Evolutionary conservation across 1,284 basidiomycete species (phyloP).

Genomic region (Trametes polyzona): DNA sequence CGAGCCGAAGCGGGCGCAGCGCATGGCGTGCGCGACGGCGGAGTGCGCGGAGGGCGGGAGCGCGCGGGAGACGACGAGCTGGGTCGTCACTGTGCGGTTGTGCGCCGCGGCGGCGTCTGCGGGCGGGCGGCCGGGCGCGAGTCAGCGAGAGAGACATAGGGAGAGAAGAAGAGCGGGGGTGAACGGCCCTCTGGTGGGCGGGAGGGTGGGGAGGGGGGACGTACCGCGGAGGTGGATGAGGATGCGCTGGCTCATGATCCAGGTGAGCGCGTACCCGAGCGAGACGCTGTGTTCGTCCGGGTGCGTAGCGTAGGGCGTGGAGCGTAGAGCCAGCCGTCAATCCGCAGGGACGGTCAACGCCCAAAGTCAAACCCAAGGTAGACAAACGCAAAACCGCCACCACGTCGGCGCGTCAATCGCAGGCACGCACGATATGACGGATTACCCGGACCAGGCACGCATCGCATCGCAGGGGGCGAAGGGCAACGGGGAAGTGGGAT

Average conservation of each 20-base stretch:
- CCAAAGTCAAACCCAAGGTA: slow-evolving; percentile 14
- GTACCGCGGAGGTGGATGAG: slow-evolving; percentile 40
- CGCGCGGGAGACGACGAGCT: slow-evolving; percentile 25
- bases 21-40: slow-evolving; percentile 29
- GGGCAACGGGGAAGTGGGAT: too few relatives aligned
- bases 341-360: neutral
- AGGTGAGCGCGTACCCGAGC: slow-evolving; percentile 39
- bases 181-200: neutral
- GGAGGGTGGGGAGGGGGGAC: neutral
- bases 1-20: slow-evolving; percentile 24
- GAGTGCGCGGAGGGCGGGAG: slow-evolving; percentile 23
- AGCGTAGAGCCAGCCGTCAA: too few relatives aligned
- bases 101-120: slow-evolving; percentile 31
- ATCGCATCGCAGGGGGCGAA: too few relatives aligned
- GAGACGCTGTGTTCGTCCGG: slow-evolving; percentile 31
- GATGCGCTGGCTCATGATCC: slow-evolving; percentile 43
- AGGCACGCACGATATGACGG: too few relatives aligned
- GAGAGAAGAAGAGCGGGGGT: neutral
- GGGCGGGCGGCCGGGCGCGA: neutral
- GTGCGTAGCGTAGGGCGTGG: too few relatives aligned
- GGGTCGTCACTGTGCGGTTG: slow-evolving; percentile 25
- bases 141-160: neutral
- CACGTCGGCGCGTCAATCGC: too few relatives aligned
- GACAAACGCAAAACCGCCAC: slow-evolving; percentile 1
- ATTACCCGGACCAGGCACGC: too few relatives aligned